phyloP scores from a whole-genome alignment of 2,329 filamentous ascomycete genomes.

The Talaromyces rugulosus region DNA sequence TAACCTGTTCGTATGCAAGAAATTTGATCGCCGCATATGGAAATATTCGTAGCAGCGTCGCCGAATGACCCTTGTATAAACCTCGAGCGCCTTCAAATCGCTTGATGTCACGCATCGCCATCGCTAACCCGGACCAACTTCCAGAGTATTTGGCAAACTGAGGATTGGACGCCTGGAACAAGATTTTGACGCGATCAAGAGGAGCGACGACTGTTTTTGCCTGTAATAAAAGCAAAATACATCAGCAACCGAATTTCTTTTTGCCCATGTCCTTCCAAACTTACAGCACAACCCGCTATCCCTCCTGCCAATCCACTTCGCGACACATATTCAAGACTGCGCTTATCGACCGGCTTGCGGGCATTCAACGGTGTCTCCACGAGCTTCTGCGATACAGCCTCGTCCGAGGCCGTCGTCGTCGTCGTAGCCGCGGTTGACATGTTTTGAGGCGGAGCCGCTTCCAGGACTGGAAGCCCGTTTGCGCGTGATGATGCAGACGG shows the following conservation, averaged over 20 bases:
- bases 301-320: slow-evolving; percentile 84
- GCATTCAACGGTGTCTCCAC: slow-evolving; percentile 15
- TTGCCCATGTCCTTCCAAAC: slow-evolving; percentile 28
- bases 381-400: slow-evolving; percentile 14
- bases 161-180: slow-evolving; percentile 93
- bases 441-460: slow-evolving; percentile 19
- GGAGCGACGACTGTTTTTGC: slow-evolving; percentile 94
- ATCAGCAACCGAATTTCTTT: background rate
- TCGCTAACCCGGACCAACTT: slow-evolving; percentile 78
- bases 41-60: slow-evolving; percentile 89
- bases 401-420: slow-evolving; percentile 5
- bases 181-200: slow-evolving; percentile 95
- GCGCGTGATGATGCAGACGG: slow-evolving; percentile 13
- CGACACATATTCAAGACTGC: slow-evolving; percentile 77
- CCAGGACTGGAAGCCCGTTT: slow-evolving; percentile 25
- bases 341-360: slow-evolving; percentile 55
- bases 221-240: slow-evolving; percentile 41
- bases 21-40: slow-evolving; percentile 98
- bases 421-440: slow-evolving; percentile 13
- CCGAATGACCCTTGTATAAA: slow-evolving; percentile 89
- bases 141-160: slow-evolving; percentile 91
- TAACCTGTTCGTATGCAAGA: slow-evolving; percentile 93
- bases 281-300: slow-evolving; percentile 83
- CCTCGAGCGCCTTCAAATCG: slow-evolving; percentile 67
- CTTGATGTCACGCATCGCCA: slow-evolving; percentile 81